A percentile compares a stretch with the other conserved stretches of the same genome.
phyloP scores from a whole-genome alignment of 1,139 yeast genomes.

The Zygoascus meyerae region DNA sequence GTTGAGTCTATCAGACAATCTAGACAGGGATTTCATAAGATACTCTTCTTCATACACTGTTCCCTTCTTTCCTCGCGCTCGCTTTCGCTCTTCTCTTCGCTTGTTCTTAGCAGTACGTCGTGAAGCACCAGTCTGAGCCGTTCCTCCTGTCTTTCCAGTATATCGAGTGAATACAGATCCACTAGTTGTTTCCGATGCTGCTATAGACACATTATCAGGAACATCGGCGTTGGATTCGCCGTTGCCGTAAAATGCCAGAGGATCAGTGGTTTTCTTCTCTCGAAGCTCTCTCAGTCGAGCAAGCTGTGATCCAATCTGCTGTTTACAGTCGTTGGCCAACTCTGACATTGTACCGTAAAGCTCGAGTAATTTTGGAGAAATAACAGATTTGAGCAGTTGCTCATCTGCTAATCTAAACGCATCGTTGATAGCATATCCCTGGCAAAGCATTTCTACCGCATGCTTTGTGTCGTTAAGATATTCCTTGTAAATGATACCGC shows the following conservation, averaged over 20 bases:
- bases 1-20: constrained; percentile 76
- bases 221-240: constrained; percentile 51
- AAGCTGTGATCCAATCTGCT: constrained; percentile 78
- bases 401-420: constrained; percentile 61
- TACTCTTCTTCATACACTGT: constrained; percentile 97
- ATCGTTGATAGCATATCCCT: constrained; percentile 65
- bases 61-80: constrained; percentile 95
- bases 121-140: constrained; percentile 95
- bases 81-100: constrained; percentile 92
- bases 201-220: constrained; percentile 91
- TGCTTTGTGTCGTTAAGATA: constrained; percentile 56
- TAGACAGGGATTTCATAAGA: constrained; percentile 77
- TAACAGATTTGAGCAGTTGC: constrained; percentile 45
- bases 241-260: constrained; percentile 63
- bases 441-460: constrained; percentile 65
- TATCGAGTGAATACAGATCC: constrained; percentile 90
- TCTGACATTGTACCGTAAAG: constrained; percentile 87
- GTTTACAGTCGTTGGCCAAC: constrained; percentile 81
- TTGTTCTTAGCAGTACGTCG: constrained; percentile 86
- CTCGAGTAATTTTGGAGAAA: constrained; percentile 75
- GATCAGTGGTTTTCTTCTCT: constrained; percentile 74
- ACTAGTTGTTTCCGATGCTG: constrained; percentile 90
- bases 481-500: constrained; percentile 70
- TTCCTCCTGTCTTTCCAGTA: constrained; percentile 92
- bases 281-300: constrained; percentile 79